Evolutionary conservation across 352 stramenopile genomes (phyloP).

Genomic region (Phytophthora macrochlamydospora): DNA sequence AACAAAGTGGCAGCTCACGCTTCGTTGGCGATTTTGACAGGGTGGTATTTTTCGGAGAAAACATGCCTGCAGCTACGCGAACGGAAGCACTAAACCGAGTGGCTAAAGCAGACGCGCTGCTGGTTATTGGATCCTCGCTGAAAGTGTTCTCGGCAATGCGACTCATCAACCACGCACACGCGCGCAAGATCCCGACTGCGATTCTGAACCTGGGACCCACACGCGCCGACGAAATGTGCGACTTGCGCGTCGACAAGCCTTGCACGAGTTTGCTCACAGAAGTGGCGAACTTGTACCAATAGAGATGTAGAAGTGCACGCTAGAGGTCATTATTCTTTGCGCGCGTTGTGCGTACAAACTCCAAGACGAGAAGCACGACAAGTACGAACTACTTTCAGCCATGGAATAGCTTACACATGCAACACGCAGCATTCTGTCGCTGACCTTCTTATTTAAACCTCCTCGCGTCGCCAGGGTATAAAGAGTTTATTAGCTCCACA

Average conservation of each 20-base stretch:
- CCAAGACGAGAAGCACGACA: too few species aligned
- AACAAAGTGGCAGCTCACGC: background rate
- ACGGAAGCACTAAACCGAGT: conserved; percentile 70
- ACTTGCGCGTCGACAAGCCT: conserved; percentile 71
- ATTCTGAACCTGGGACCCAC: conserved; percentile 91
- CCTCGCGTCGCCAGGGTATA: conserved; percentile 10
- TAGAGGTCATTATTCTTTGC: background rate
- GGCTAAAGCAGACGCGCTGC: conserved; percentile 84
- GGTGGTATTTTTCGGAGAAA: conserved; percentile 98
- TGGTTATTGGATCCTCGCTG: conserved; percentile 94
- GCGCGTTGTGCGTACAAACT: background rate
- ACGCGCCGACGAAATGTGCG: conserved; percentile 80
- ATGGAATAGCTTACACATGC: conserved; percentile 40
- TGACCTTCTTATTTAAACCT: conserved; percentile 2
- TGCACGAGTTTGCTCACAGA: conserved; percentile 59
- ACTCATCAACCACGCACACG: conserved; percentile 82
- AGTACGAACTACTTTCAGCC: conserved; percentile 18
- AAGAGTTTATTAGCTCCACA: conserved; percentile 49
- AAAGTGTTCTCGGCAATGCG: conserved; percentile 96
- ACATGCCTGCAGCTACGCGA: conserved; percentile 87
- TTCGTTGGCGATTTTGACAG: conserved; percentile 21
- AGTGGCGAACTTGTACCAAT: conserved; percentile 36
- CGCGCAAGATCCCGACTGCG: conserved; percentile 69
- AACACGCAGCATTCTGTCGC: conserved; percentile 27
- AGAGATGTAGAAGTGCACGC: conserved; percentile 13